Evolutionary conservation across 495 filamentous ascomycete species (phyloP).

Genomic region (Lasiosphaeria miniovina): DNA sequence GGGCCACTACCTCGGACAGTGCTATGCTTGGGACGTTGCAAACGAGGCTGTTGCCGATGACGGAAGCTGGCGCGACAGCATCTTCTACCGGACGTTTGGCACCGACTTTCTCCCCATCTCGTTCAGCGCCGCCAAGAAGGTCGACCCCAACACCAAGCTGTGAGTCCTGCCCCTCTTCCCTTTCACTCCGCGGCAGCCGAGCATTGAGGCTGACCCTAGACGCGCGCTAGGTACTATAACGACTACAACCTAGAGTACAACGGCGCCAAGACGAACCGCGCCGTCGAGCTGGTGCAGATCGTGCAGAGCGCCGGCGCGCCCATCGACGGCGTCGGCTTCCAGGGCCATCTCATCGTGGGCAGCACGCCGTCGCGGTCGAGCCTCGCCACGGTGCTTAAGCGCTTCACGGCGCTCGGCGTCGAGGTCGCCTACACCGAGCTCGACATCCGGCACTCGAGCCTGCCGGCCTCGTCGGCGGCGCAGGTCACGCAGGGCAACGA

Average conservation of each 20-base stretch:
- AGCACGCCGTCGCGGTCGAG: constrained; percentile 39
- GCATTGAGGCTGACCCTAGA: constrained; percentile 30
- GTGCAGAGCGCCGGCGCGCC: constrained; percentile 47
- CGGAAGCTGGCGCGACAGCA: constrained; percentile 38
- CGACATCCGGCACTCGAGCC: constrained; percentile 50
- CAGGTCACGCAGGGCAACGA: constrained; percentile 53
- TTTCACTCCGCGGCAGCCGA: no score
- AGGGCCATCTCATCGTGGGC: constrained; percentile 58
- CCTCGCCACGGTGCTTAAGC: constrained; percentile 37
- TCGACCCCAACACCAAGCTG: constrained; percentile 36
- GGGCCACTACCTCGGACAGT: constrained; percentile 51
- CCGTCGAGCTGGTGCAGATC: constrained; percentile 46
- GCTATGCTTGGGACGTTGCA: constrained; percentile 51
- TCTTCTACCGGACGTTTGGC: constrained; percentile 43
- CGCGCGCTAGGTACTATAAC: constrained; percentile 64
- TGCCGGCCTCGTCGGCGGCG: constrained; percentile 36
- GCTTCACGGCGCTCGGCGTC: constrained; percentile 47
- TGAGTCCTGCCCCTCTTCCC: background rate
- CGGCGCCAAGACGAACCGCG: constrained; percentile 46
- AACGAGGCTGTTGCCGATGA: constrained; percentile 52
- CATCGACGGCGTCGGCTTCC: constrained; percentile 60
- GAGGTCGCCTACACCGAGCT: constrained; percentile 65
- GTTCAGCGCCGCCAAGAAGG: constrained; percentile 43
- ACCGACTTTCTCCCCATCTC: constrained; percentile 47
- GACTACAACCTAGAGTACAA: constrained; percentile 63